Percentiles rank a stretch among this genome's conserved stretches.
Evolutionary conservation across 108 stramenopile species (phyloP).

Genomic region (Nitzschia putrida): DNA sequence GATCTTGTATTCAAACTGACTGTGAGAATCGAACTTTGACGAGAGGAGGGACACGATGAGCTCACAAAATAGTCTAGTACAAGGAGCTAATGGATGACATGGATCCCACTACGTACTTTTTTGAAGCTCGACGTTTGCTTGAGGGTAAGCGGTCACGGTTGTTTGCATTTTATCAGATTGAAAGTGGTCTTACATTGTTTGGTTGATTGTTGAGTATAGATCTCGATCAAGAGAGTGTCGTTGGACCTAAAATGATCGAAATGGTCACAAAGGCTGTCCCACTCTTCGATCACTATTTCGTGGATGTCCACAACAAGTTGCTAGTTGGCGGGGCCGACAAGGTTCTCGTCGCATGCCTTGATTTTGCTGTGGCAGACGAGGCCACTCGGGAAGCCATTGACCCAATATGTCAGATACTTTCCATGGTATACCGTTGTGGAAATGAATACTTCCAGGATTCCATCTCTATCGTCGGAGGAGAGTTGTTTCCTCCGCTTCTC

Average conservation of each 20-base stretch:
- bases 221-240: background rate
- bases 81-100: no score
- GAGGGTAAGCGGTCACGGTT: background rate
- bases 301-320: slow-evolving; percentile 20
- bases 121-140: background rate
- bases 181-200: no score
- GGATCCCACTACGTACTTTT: background rate
- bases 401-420: slow-evolving; percentile 7
- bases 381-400: slow-evolving; percentile 1
- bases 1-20: no score
- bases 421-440: slow-evolving; percentile 9
- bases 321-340: slow-evolving; percentile 7
- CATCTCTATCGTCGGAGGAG: slow-evolving; percentile 17
- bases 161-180: no score
- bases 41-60: no score
- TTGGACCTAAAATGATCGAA: background rate
- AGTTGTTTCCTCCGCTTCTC: slow-evolving; percentile 14
- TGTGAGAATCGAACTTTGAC: no score
- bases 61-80: no score
- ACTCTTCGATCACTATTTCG: slow-evolving; percentile 5
- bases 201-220: background rate
- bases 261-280: background rate
- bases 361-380: slow-evolving; percentile 5
- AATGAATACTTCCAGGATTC: slow-evolving; percentile 14
- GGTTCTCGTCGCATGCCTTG: slow-evolving; percentile 5